Evolutionary conservation across 352 stramenopile genomes (phyloP).

Genomic region (Globisporangium ultimum): DNA sequence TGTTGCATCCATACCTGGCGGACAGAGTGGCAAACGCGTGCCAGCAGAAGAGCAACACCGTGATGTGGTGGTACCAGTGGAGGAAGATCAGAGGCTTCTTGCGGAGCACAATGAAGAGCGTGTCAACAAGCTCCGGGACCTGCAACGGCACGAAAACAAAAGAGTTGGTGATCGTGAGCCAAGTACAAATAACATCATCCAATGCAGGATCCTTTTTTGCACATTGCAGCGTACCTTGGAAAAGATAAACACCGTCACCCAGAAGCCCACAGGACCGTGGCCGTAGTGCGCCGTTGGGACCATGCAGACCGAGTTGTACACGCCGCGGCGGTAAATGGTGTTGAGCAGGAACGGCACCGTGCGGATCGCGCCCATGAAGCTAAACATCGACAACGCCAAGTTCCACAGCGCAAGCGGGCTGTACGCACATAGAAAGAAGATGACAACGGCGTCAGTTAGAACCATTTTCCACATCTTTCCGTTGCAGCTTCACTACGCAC

Average conservation of each 20-base stretch:
- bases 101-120: conserved; percentile 96
- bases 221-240: conserved; percentile 55
- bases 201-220: not conserved
- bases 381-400: conserved; percentile 69
- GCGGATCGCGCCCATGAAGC: conserved; percentile 65
- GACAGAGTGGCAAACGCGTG: conserved; percentile 92
- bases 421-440: conserved; percentile 1
- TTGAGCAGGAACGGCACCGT: conserved; percentile 82
- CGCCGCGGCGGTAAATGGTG: conserved; percentile 68
- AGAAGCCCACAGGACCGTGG: conserved; percentile 62
- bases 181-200: not conserved
- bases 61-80: conserved; percentile 99
- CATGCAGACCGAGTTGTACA: conserved; percentile 84
- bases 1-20: conserved; percentile 46
- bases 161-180: not conserved
- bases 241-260: conserved; percentile 86
- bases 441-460: conserved; percentile 8
- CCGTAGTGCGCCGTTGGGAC: conserved; percentile 67
- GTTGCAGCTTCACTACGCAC: conserved; percentile 21
- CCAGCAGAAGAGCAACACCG: conserved; percentile 97
- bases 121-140: conserved; percentile 94
- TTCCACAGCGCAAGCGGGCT: conserved; percentile 83
- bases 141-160: conserved; percentile 20
- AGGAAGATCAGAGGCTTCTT: conserved; percentile 97
- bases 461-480: too few relatives aligned